Evolutionary conservation across 345 rosid species (phyloP), one percentile per base, ranked within the genome.

Genomic region (Salix caprea): DNA sequence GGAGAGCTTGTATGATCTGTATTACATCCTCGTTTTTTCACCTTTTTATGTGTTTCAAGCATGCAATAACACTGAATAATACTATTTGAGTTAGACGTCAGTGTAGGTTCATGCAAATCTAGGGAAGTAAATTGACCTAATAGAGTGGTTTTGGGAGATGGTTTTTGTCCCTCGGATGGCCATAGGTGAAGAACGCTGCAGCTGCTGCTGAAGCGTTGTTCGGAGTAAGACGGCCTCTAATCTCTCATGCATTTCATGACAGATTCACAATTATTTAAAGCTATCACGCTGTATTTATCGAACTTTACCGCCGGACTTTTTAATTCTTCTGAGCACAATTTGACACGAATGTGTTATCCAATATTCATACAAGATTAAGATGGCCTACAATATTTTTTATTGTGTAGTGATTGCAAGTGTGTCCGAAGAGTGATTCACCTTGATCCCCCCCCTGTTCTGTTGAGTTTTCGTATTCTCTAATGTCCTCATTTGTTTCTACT

Each of bases 401-500:
- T 44, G 12, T 44, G 15, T 44, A 44, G 4, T 44, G 14, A 44
- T 2, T 12, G 48, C 48, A 10, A 0, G 48, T 13, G 13, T 44
- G 48, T 44, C 16, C 4, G 48, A 12, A 10, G 56, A 50, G 56
- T 50, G 56, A 11, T n/a, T 56, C 62, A 56, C 44, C 26, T 26
- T 28, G 30, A 34, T 19, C 32, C 32, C n/a, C 24, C 24, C n/a
- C 6, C 23, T 1, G 74, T 10, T 24, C 24, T 50, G 40, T 39
- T 21, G 10, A 14, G 13, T 54, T 24, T 71, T 77, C 3, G 54
- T 69, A 67, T 40, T 40, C 54, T 72, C 60, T 76, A 64, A 86
- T 82, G 30, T 86, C 87, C 34, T 83, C 77, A 78, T 26, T 60
- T 61, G 16, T 77, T 64, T 39, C 74, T 48, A 3, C 65, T 60